A percentile compares a stretch with the other conserved stretches of the same genome.
Conservation (phyloP, 2,329 filamentous ascomycete species). For the Cercospora sp. region DNA sequence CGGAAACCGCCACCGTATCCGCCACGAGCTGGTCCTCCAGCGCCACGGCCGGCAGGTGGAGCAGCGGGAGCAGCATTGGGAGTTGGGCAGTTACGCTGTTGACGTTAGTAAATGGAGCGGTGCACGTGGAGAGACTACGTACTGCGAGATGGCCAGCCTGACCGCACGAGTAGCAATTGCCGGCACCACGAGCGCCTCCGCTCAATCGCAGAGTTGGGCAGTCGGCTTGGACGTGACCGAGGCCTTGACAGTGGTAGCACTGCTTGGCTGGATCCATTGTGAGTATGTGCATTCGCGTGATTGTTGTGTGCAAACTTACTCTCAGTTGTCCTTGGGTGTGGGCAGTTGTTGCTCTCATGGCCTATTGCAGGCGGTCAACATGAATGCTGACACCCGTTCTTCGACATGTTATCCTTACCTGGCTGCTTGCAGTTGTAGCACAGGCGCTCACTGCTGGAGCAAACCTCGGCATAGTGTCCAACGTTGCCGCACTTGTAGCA, state of each 20-base stretch:
- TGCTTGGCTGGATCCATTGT: slow-evolving; percentile 71
- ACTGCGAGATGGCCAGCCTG: slow-evolving; percentile 89
- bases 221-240: slow-evolving; percentile 97
- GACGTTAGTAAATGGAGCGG: slow-evolving; percentile 16
- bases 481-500: slow-evolving; percentile 58
- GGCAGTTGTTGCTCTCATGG: slow-evolving; percentile 97
- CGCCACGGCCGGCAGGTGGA: slow-evolving; percentile 58
- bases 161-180: slow-evolving; percentile 95
- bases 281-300: slow-evolving; percentile 19
- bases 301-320: slow-evolving; percentile 52
- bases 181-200: slow-evolving; percentile 69
- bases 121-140: slow-evolving; percentile 44
- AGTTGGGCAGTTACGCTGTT: slow-evolving; percentile 77
- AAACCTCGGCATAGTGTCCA: slow-evolving; percentile 73
- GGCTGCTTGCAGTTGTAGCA: slow-evolving; percentile 99
- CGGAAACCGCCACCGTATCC: slow-evolving; percentile 64
- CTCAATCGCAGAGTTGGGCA: slow-evolving; percentile 94
- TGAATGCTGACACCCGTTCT: slow-evolving; percentile 37
- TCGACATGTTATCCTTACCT: slow-evolving; percentile 48
- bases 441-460: slow-evolving; percentile 94
- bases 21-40: slow-evolving; percentile 65
- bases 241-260: slow-evolving; percentile 99
- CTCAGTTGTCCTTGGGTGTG: slow-evolving; percentile 93
- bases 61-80: slow-evolving; percentile 62
- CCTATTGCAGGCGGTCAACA: slow-evolving; percentile 51